A percentile compares a stretch with the other conserved stretches of the same genome.
Evolutionary conservation across 768 basidiomycete genomes (phyloP).

Genomic region (Tulasnella sp.): DNA sequence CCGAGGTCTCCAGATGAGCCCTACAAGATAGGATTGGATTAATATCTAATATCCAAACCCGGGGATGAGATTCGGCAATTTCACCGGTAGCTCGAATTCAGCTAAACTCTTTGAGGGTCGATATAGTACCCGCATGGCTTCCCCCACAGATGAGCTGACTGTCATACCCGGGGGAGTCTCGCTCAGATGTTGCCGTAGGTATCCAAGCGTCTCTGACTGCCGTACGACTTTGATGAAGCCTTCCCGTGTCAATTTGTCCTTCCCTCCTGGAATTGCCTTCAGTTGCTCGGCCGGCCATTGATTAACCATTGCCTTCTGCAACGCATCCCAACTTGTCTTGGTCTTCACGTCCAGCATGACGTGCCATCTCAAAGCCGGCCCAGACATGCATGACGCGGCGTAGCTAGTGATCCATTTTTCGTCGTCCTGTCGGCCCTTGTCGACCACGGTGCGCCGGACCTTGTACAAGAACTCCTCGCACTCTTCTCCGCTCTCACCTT

Average conservation of each 20-base stretch:
- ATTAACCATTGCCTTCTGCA: conserved; percentile 1
- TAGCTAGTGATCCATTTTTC: conserved; percentile 9
- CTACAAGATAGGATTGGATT: background rate
- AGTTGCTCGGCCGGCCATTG: background rate
- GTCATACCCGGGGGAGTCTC: background rate
- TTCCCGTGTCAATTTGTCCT: background rate
- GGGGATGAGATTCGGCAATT: too few species aligned
- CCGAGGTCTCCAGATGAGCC: background rate
- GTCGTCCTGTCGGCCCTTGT: background rate
- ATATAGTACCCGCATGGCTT: background rate
- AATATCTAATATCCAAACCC: background rate
- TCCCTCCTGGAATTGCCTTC: background rate
- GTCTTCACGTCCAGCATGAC: background rate
- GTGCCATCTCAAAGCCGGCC: conserved; percentile 9
- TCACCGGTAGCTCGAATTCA: background rate
- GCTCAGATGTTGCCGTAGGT: background rate
- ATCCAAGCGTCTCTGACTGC: background rate
- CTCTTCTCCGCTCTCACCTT: background rate
- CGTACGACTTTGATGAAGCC: background rate
- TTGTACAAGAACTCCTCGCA: conserved; percentile 7
- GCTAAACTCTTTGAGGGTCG: background rate
- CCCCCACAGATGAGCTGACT: background rate
- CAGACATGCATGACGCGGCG: background rate
- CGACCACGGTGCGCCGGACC: background rate
- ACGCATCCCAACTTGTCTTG: background rate